Evolutionary conservation across 768 basidiomycete genomes (phyloP), one percentile per base, ranked within the genome.

Genomic region (Leccinum disarticulatum): DNA sequence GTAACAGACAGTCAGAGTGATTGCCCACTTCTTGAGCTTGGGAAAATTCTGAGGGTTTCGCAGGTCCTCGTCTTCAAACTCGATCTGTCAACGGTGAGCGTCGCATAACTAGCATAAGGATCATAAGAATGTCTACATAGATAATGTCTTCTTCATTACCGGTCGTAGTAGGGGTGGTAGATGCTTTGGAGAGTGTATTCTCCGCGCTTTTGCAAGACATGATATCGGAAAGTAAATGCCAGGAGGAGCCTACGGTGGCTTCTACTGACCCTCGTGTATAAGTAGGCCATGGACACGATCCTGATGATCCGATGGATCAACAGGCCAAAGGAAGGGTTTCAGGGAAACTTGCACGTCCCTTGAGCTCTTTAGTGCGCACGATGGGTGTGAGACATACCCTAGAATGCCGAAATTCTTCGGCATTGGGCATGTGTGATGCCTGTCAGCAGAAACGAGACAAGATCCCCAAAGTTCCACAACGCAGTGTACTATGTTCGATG

Each of bases 11-110:
- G 57, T 66, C n/a, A 74, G 25, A n/a, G 76, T 76, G n/a, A 77
- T 70, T 13, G 61, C 51, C 76, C 80, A 82, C 72, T 82, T 83
- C 61, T 68, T 74, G n/a, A 66, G 47, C 6, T 57, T 64, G 36
- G 73, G 61, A 57, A 73, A 80, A 49, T 74, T 76, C 13, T 66
- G 56, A 30, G 80, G 80, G 61, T 81, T 75, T 38, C 77, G 69
- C 19, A 48, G 41, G 59, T 81, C 80, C 7, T 68, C 72, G n/a
- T 70, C 64, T 30, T 74, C 70, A 43, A 76, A 81, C 19, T 81
- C 76, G 14, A 79, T 71, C 77, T 80, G 56, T 56, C 9, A 31
- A 22, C 2, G n/a, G 28, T 69, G 47, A 66, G 55, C 8, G n/a
- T 54, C 13, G 10, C 4, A 7, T 8, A 6, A 31, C 50, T 8